phyloP scores from a whole-genome alignment of 1,284 basidiomycete genomes.

The Tilletiopsis washingtonensis region DNA sequence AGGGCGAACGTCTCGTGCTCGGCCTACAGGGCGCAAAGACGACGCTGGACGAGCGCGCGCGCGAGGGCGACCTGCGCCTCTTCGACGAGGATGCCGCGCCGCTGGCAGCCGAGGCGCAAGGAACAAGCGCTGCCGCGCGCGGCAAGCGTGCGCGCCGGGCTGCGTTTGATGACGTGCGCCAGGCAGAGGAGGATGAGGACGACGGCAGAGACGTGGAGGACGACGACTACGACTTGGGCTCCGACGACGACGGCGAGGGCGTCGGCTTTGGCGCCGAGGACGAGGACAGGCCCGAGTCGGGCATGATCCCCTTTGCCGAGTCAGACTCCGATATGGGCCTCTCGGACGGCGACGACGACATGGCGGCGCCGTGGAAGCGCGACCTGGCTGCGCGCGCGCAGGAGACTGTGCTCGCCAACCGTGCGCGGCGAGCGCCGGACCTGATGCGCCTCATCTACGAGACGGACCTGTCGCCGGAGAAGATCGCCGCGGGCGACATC shows the following conservation, averaged over 20 bases:
- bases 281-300: constrained; percentile 12
- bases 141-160: constrained; percentile 27
- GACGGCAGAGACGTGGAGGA: constrained; percentile 33
- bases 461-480: constrained; percentile 60
- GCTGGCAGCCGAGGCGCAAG: constrained; percentile 7
- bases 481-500: constrained; percentile 58
- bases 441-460: constrained; percentile 83
- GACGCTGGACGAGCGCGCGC: constrained; percentile 77
- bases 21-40: constrained; percentile 76
- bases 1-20: constrained; percentile 96
- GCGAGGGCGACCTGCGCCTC: constrained; percentile 72
- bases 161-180: constrained; percentile 46
- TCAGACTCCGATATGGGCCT: constrained; percentile 45
- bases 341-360: constrained; percentile 21
- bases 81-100: constrained; percentile 62
- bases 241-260: constrained; percentile 23
- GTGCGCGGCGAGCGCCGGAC: constrained; percentile 52
- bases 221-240: constrained; percentile 25
- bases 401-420: constrained; percentile 49
- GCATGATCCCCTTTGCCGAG: constrained; percentile 44
- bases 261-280: constrained; percentile 10
- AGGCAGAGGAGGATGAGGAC: constrained; percentile 25
- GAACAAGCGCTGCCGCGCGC: no score
- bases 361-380: constrained; percentile 66
- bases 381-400: constrained; percentile 61